Base-by-base conservation (phyloP, 1,284 basidiomycete genomes). In the Trichosporon sp. region DNA sequence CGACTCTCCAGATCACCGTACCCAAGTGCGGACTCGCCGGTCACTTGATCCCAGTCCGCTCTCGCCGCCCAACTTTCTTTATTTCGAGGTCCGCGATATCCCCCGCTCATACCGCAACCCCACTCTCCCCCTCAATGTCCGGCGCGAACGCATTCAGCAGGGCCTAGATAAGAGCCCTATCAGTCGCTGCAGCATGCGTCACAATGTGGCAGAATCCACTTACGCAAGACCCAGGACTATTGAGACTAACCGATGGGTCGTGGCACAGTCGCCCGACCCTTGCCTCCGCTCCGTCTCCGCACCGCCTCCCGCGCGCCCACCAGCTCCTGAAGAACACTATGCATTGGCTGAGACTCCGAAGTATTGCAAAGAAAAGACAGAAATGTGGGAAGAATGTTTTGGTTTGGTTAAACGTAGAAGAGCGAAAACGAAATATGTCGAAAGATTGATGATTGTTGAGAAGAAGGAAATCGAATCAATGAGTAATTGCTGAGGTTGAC, bases 361-460 rank as follows among this genome's bases (percentile, higher is more conserved):
- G 9, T 42, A 42, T 53, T 23, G 25, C 15, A 42, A 42, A 29
- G 35, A 25, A 64, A n/a, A 13, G n/a, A 44, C 32, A 64, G 34
- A 29, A 63, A 67, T 34, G 27, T 38, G 38, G 64, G 68, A 68
- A 47, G 25, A 66, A 31, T 31, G 27, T n/a, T 60, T 60, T 60
- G 56, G 29, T 60, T 60, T 60, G 63, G 29, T 32, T 56, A 65
- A 68, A 60, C 56, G 42, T 42, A 69, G 68, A 69, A 29, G 70
- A 72, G 70, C 70, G 70, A 72, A 72, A 71, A 71, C 70, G 70
- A 71, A 71, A 42, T 56, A 31, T n/a, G 60, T 25, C 38, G 13
- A 64, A 21, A 42, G 29, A 53, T 38, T 62, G 42, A 68, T 5
- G 51, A 38, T 32, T 60, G 21, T 31, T 58, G 42, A 35, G n/a